A percentile compares a stretch with the other conserved stretches of the same genome.
phyloP scores from a whole-genome alignment of 352 stramenopile species.

The Globisporangium lucens region DNA sequence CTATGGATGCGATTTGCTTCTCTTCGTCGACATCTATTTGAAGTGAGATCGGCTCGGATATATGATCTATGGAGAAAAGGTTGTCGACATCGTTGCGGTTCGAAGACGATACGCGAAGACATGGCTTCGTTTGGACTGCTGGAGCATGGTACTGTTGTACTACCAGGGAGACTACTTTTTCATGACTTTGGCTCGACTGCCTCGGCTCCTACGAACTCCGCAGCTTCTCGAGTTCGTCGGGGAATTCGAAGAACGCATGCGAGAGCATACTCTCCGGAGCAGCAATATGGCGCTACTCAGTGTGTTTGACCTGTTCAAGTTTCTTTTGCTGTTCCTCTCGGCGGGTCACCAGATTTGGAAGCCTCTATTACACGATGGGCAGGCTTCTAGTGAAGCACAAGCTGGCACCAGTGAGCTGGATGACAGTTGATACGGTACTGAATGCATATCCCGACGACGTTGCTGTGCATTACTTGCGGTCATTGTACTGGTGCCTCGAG shows the following conservation, averaged over 20 bases:
- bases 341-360: conserved; percentile 24
- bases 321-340: conserved; percentile 25
- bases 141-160: conserved; percentile 37
- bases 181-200: conserved; percentile 20
- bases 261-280: conserved; percentile 11
- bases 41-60: conserved; percentile 43
- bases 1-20: conserved; percentile 32
- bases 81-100: conserved; percentile 37
- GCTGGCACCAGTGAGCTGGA: conserved; percentile 19
- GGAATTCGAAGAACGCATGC: conserved; percentile 18
- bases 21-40: conserved; percentile 36
- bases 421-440: conserved; percentile 19
- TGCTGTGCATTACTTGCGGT: conserved; percentile 20
- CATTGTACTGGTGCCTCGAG: conserved; percentile 26
- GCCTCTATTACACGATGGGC: conserved; percentile 25
- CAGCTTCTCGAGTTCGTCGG: conserved; percentile 19
- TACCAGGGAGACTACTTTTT: conserved; percentile 28
- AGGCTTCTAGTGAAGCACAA: conserved; percentile 19
- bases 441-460: conserved; percentile 15
- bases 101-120: conserved; percentile 27
- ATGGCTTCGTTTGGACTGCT: conserved; percentile 32
- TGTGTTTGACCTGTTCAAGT: conserved; percentile 27
- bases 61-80: conserved; percentile 35
- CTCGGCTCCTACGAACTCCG: conserved; percentile 17
- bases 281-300: conserved; percentile 11